phyloP scores from a whole-genome alignment of 1,139 yeast genomes.

The Williopsis jadinii region DNA sequence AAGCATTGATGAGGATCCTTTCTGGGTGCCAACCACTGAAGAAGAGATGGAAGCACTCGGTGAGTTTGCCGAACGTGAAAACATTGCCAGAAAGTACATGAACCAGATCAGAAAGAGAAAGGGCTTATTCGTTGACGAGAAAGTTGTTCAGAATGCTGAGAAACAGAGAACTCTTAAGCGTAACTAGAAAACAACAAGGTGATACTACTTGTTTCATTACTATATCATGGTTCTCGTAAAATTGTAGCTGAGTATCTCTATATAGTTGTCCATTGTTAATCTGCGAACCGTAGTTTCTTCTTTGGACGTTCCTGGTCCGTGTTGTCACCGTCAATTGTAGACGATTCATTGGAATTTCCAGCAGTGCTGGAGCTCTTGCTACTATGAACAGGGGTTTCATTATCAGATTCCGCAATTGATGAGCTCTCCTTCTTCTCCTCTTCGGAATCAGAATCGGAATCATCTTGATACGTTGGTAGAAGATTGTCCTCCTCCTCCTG shows the following conservation, averaged over 20 bases:
- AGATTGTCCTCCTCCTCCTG: constrained; percentile 13
- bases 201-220: too few species aligned
- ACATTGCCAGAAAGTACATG: constrained; percentile 82
- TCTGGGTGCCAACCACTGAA: constrained; percentile 99
- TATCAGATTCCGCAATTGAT: neutral
- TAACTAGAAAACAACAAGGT: constrained; percentile 1
- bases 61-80: constrained; percentile 87
- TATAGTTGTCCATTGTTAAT: neutral
- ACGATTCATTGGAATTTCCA: neutral
- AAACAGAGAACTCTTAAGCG: constrained; percentile 81
- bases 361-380: neutral
- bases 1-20: constrained; percentile 84
- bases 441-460: constrained; percentile 7
- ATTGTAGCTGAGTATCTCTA: too few species aligned
- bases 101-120: constrained; percentile 75
- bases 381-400: neutral
- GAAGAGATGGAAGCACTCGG: constrained; percentile 94
- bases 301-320: constrained; percentile 3
- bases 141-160: constrained; percentile 85
- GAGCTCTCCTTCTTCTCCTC: neutral
- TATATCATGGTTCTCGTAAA: too few species aligned
- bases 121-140: constrained; percentile 86
- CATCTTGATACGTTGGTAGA: constrained; percentile 21
- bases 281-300: constrained; percentile 14
- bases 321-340: neutral